Conservation (phyloP, 2,329 filamentous ascomycete species). For the Neoascochyta sp. region DNA sequence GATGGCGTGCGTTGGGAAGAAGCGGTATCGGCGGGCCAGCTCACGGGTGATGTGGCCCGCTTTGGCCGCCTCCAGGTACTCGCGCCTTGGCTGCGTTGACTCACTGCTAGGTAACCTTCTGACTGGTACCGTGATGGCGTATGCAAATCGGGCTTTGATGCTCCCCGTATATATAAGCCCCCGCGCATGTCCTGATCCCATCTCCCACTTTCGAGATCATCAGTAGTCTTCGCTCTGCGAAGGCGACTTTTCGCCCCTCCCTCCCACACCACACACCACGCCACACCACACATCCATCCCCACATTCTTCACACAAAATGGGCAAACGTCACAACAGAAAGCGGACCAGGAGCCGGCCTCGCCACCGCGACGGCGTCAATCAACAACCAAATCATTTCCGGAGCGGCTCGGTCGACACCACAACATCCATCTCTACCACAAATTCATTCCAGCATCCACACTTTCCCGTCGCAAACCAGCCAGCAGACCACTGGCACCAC, state of each 20-base stretch:
- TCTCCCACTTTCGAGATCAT: slow-evolving; percentile 15
- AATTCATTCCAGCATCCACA: slow-evolving; percentile 20
- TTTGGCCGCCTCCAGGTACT: too few species aligned
- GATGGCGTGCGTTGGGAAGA: too few species aligned
- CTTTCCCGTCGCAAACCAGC: slow-evolving; percentile 12
- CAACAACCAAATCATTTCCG: slow-evolving; percentile 23
- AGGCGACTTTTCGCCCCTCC: slow-evolving; percentile 26
- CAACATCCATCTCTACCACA: slow-evolving; percentile 21
- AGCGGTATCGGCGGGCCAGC: too few species aligned
- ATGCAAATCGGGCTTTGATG: too few species aligned
- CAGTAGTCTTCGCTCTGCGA: slow-evolving; percentile 26
- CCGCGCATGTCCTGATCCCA: too few species aligned
- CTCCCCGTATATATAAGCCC: too few species aligned
- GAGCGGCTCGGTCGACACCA: slow-evolving; percentile 30
- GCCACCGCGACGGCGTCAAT: slow-evolving; percentile 35
- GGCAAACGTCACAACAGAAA: slow-evolving; percentile 45
- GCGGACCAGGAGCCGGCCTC: slow-evolving; percentile 42
- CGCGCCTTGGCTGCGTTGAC: too few species aligned
- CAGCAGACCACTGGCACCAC: slow-evolving; percentile 36
- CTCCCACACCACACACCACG: slow-evolving; percentile 3
- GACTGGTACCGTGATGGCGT: too few species aligned
- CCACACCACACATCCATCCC: slow-evolving; percentile 3
- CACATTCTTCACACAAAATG: slow-evolving; percentile 20
- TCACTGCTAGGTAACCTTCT: too few species aligned
- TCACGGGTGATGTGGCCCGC: too few species aligned